Evolutionary conservation across 495 filamentous ascomycete species (phyloP).

Genomic region (Talaromyces liani): DNA sequence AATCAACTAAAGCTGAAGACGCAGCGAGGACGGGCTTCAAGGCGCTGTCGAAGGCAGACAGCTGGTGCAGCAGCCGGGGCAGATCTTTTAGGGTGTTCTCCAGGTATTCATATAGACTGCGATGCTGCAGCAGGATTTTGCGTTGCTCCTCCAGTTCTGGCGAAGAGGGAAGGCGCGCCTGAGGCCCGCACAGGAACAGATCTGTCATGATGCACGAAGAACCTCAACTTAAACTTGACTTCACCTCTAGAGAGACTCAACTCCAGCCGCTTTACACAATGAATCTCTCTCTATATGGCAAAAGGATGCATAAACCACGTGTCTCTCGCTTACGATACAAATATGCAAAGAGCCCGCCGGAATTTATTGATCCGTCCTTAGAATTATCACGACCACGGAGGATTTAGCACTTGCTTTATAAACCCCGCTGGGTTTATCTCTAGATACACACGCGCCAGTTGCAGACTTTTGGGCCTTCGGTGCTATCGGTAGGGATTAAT

Average conservation of each 20-base stretch:
- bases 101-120: neutral
- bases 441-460: no score
- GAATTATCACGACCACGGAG: no score
- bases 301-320: no score
- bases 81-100: neutral
- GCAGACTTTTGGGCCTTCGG: no score
- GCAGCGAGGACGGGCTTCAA: neutral
- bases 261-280: neutral
- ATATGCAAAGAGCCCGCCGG: no score
- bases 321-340: no score
- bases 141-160: neutral
- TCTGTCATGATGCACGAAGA: neutral
- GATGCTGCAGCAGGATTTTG: neutral
- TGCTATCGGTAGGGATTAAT: no score
- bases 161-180: neutral
- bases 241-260: neutral
- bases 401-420: no score
- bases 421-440: no score
- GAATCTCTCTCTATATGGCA: neutral
- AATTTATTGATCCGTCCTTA: no score
- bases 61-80: neutral
- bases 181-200: slow-evolving; percentile 4
- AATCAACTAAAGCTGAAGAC: neutral
- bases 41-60: neutral
- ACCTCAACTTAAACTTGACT: neutral